Conservation (phyloP, 116 monocot genomes). For the Papilionanthe hybrid region DNA sequence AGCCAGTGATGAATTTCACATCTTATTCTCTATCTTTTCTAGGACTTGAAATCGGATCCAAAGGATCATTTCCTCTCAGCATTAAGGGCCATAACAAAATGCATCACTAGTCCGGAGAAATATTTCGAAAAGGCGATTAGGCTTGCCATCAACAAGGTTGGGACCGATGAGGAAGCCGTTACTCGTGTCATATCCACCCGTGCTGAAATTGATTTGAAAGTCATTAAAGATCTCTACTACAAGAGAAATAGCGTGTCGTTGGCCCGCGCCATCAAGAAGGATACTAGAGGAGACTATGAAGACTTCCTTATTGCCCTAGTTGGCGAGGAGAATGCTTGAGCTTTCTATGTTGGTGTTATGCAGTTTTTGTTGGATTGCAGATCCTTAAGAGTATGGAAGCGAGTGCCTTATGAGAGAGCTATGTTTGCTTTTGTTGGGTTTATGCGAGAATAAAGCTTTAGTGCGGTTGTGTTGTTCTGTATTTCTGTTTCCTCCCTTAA, state of each 20-base stretch:
- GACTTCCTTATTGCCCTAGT: constrained; percentile 30
- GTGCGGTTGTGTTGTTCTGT: not conserved
- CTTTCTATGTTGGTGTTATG: not conserved
- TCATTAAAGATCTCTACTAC: constrained; percentile 34
- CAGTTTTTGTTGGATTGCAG: not conserved
- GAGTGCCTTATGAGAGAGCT: too few species aligned
- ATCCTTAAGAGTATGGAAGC: too few species aligned
- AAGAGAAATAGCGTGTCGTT: constrained; percentile 53
- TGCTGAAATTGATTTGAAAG: constrained; percentile 49
- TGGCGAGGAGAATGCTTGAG: constrained; percentile 7
- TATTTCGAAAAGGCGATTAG: constrained; percentile 47
- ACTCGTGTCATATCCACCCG: constrained; percentile 48
- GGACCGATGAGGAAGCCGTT: constrained; percentile 58
- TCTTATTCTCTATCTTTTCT: constrained; percentile 1
- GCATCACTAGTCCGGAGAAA: constrained; percentile 33
- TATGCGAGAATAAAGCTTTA: not conserved
- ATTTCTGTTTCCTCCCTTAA: too few species aligned
- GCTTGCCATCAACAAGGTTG: constrained; percentile 42
- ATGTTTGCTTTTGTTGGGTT: too few species aligned
- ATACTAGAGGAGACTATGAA: constrained; percentile 55
- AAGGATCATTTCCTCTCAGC: constrained; percentile 61
- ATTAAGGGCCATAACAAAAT: constrained; percentile 30
- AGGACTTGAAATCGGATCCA: constrained; percentile 66
- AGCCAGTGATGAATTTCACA: too few species aligned
- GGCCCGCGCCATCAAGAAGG: constrained; percentile 38